Evolutionary conservation across 1,284 basidiomycete species (phyloP), one percentile per base, ranked within the genome.

Genomic region (Cutaneotrichosporon curvatum): DNA sequence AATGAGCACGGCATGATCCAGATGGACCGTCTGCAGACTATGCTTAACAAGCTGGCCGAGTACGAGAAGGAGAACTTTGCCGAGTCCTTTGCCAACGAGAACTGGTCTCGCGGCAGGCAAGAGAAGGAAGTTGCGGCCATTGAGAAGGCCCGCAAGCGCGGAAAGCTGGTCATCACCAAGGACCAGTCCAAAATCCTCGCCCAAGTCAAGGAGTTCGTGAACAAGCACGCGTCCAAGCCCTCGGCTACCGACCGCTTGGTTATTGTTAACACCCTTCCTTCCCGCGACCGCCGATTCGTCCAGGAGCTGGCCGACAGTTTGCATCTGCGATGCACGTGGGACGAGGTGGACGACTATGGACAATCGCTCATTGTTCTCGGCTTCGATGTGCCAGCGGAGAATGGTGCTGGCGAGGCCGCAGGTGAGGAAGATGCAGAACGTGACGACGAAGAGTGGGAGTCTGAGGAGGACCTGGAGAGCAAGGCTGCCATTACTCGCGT

Each of bases 51-150:
- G 73, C 85, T 99, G 76, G 79, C 80, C 10, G 73, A 79, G 9
- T 89, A 88, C 77, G 95, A 99, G 71, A 76, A 79, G 52, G 88
- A 92, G 52, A 78, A 87, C 7, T 97, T 95, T 55, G 84, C 94
- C 75, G 84, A 83, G 70, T 89, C 95, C 63, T 87, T 85, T 58
- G 81, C 84, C 8, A 92, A 96, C 67, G 60, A 81, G 54, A 87
- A 83, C 59, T 92, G 89, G 85, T 85, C 84, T 67, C 89, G 87
- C 71, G 87, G 88, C 12, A 91, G 90, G 71, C 88, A 89, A 62
- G 72, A 74, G 30, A 87, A 84, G 63, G 78, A 84, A 59, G 74
- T 80, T 35, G 78, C 81, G 51, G 68, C 70, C 15, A 65, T 72
- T 47, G 71, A 74, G 50, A 70, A 68, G 50, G 69, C 68, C 6